These are phyloP conservation scores for Casuarina glauca DNA, from an alignment of 306 rosid species.

Conservation along the genomic window DNA sequence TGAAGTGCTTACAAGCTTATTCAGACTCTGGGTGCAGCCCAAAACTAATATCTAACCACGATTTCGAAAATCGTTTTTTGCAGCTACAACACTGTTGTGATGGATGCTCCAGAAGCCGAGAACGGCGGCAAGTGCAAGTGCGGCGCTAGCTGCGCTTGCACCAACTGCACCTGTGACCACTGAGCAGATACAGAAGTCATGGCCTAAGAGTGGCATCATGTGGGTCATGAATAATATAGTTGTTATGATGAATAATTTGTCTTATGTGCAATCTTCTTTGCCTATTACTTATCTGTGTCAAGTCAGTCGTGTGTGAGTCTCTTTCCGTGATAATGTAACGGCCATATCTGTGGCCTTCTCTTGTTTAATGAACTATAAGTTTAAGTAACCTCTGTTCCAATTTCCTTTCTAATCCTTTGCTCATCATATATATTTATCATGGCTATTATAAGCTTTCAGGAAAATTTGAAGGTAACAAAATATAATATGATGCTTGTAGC, in stretches of 20 bases:
- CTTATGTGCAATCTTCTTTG: constrained; percentile 11
- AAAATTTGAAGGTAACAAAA: too few relatives aligned
- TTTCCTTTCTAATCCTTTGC: background rate
- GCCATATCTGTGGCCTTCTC: constrained; percentile 25
- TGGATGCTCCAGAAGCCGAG: constrained; percentile 67
- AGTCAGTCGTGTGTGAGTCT: constrained; percentile 18
- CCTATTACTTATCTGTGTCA: background rate
- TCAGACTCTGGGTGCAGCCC: too few relatives aligned
- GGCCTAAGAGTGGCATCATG: constrained; percentile 16
- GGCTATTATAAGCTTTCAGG: too few relatives aligned
- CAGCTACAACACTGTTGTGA: constrained; percentile 56
- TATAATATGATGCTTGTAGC: background rate
- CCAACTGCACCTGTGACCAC: constrained; percentile 58
- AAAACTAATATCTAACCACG: too few relatives aligned
- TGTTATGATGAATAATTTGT: constrained; percentile 30
- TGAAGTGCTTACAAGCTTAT: too few relatives aligned
- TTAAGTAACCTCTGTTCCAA: background rate
- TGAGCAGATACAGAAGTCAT: constrained; percentile 25
- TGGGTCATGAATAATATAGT: constrained; percentile 35
- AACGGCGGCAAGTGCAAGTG: constrained; percentile 76
- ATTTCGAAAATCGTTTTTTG: background rate
- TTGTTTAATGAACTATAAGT: constrained; percentile 24
- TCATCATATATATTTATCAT: background rate
- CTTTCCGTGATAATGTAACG: constrained; percentile 13
- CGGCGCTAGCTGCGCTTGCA: constrained; percentile 57